Base-by-base conservation (phyloP, 495 filamentous ascomycete genomes). In the Tuber melanosporum region DNA sequence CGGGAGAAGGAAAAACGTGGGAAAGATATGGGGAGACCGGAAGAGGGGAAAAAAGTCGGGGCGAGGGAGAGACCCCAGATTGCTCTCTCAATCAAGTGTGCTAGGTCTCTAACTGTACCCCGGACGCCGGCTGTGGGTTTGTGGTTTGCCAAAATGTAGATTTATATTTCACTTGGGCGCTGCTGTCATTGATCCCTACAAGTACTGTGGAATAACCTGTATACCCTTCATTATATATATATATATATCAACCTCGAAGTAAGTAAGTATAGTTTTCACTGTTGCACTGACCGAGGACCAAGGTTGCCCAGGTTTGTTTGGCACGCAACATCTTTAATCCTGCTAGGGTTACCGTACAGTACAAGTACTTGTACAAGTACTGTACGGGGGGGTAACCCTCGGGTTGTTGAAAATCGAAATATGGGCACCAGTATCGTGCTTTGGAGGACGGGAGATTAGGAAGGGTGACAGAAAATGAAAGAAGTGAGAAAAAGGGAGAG, bases 11-110 rank as follows among this genome's bases (percentile, higher is more conserved):
- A 80, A 80, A 80, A 80, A 80, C 78, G 77, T 80, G 78, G 78
- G 73, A 80, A 74, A 76, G 76, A 81, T 78, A 81, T 80, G 79
- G 79, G 79, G 79, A 80, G 79, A 80, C 78, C 78, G 79, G 79
- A 81, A 77, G 79, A 77, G 79, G 79, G 79, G 79, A 75, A 78
- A 78, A 49, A 81, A 75, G 79, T 81, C 79, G 72, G 71, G 72
- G 42, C 46, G 73, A 78, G 78, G 71, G 75, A 75, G 72, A 69
- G 52, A 76, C 77, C 77, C 78, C 73, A 80, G 74, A 80, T 73
- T 66, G 57, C 57, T 8, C 26, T 36, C 32, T 32, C 57, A 66
- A 36, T 36, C 26, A 36, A 66, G 15, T 66, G 26, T 66, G 57
- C 32, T 66, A 26, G 57, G 26, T 17, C 57, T 14, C 36, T 36